Percentiles rank a stretch among this genome's conserved stretches.
Conservation (phyloP, 2,329 filamentous ascomycete species). For the Fusarium abutilonis region DNA sequence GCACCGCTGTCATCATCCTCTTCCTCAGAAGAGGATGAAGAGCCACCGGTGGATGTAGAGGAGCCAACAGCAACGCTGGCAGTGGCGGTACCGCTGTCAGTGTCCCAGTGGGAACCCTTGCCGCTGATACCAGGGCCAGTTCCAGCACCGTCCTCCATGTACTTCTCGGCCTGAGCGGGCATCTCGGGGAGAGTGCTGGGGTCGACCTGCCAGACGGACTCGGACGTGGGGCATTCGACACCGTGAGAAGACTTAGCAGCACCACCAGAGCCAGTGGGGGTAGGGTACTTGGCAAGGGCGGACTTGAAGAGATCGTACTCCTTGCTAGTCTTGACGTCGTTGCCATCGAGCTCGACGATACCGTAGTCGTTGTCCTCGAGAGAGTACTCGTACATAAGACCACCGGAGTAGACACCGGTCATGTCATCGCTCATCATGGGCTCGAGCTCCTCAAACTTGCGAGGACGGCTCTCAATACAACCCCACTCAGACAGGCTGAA, state of each 20-base stretch:
- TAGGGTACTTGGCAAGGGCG: conserved; percentile 60
- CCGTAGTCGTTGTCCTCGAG: conserved; percentile 82
- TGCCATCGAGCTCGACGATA: conserved; percentile 72
- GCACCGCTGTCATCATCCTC: conserved; percentile 48
- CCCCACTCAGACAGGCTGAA: conserved; percentile 86
- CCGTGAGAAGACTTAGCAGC: conserved; percentile 59
- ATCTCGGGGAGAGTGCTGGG: conserved; percentile 62
- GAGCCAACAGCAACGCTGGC: conserved; percentile 51
- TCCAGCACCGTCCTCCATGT: conserved; percentile 64
- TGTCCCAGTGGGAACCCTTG: conserved; percentile 63
- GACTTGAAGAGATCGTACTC: conserved; percentile 70
- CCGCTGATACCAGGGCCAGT: conserved; percentile 63
- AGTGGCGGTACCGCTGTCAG: conserved; percentile 59
- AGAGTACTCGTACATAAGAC: conserved; percentile 95
- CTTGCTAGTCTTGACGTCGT: conserved; percentile 61
- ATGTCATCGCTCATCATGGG: conserved; percentile 85
- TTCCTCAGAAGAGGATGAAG: conserved; percentile 22
- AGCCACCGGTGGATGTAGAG: conserved; percentile 44
- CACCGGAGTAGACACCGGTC: conserved; percentile 91
- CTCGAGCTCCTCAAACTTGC: conserved; percentile 81
- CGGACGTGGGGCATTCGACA: conserved; percentile 60
- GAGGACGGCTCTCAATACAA: conserved; percentile 79
- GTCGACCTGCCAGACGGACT: conserved; percentile 62
- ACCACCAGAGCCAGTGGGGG: conserved; percentile 62
- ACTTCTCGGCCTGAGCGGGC: conserved; percentile 61